Percentiles rank a stretch among this genome's conserved stretches.
phyloP scores from a whole-genome alignment of 176 grass and related monocot species.

The Carex parvula region DNA sequence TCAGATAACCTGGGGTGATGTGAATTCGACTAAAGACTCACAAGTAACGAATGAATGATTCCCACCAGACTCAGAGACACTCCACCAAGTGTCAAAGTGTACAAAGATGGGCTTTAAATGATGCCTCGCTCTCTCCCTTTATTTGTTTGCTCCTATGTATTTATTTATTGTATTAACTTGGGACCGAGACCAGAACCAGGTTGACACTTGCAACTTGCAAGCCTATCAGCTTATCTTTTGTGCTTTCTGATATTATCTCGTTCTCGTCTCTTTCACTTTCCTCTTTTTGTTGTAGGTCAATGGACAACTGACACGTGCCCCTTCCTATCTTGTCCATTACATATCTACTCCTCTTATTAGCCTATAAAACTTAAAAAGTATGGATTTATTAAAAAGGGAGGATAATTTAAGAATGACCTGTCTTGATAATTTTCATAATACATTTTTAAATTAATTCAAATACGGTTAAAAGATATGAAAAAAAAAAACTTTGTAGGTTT shows the following conservation, averaged over 20 bases:
- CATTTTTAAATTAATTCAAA: too few species aligned
- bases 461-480: too few species aligned
- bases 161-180: neutral
- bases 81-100: too few species aligned
- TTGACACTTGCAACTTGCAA: neutral
- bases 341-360: too few species aligned
- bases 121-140: neutral
- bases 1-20: too few species aligned
- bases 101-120: neutral
- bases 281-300: neutral
- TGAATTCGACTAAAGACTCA: neutral
- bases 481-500: too few species aligned
- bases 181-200: neutral
- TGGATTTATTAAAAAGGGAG: neutral
- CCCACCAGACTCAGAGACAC: neutral
- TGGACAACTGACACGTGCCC: neutral
- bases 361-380: neutral
- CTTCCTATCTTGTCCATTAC: neutral
- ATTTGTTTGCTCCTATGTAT: slow-evolving; percentile 16
- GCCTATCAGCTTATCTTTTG: neutral
- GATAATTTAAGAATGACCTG: neutral
- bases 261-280: neutral
- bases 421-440: neutral
- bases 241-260: neutral
- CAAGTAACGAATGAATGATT: neutral